A percentile compares a stretch with the other conserved stretches of the same genome.
phyloP scores from a whole-genome alignment of 129 eudicot species.

The Chrysanthemum lavandulifolium region DNA sequence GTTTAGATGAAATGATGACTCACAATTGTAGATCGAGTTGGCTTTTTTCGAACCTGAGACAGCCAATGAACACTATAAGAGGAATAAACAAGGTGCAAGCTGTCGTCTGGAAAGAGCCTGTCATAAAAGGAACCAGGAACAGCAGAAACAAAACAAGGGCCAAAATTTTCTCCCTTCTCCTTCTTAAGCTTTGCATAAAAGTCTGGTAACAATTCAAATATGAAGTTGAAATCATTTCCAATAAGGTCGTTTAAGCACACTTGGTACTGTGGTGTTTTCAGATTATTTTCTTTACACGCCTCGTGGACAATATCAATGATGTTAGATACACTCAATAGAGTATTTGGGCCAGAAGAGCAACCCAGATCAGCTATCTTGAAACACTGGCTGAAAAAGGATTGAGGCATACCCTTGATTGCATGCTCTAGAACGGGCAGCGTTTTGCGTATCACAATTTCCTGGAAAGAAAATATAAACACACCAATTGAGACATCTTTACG shows the following conservation, averaged over 20 bases:
- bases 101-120: conserved; percentile 33
- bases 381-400: neutral
- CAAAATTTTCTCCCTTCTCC: conserved; percentile 11
- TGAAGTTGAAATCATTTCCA: conserved; percentile 30
- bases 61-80: conserved; percentile 38
- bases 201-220: conserved; percentile 8
- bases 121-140: conserved; percentile 42
- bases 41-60: conserved; percentile 31
- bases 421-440: conserved; percentile 20
- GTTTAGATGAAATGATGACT: too few relatives aligned
- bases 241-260: conserved; percentile 35
- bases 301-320: conserved; percentile 20
- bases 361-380: conserved; percentile 35
- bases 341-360: conserved; percentile 35
- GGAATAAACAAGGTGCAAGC: conserved; percentile 7
- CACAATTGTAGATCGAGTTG: neutral
- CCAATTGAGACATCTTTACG: neutral
- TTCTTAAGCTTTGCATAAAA: neutral
- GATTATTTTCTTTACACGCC: neutral
- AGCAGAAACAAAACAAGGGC: conserved; percentile 33
- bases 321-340: conserved; percentile 25
- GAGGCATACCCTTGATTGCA: conserved; percentile 21
- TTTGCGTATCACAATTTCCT: conserved; percentile 24
- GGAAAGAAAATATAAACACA: neutral
- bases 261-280: conserved; percentile 20